These are phyloP conservation scores for Kodamaea laetipori DNA, from an alignment of 805 yeast genomes.

Conservation along the genomic window DNA sequence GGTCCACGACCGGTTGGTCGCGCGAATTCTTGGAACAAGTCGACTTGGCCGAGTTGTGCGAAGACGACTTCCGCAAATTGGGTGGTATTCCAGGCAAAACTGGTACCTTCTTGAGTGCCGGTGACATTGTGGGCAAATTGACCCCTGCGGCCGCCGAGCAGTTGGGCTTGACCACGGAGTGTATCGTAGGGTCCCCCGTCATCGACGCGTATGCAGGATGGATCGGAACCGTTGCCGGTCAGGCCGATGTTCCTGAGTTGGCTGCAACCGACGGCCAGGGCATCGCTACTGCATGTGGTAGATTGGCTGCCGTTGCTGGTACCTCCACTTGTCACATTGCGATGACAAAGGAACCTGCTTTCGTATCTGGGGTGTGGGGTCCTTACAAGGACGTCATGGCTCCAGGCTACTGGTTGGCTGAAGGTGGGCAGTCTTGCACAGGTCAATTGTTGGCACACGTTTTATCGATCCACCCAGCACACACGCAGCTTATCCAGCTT, in stretches of 20 bases:
- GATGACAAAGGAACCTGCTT: slow-evolving; percentile 78
- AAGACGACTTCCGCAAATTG: slow-evolving; percentile 70
- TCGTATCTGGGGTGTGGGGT: slow-evolving; percentile 98
- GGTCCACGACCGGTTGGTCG: slow-evolving; percentile 87
- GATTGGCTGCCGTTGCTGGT: slow-evolving; percentile 97
- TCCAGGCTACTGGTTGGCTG: slow-evolving; percentile 92
- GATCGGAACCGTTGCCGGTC: slow-evolving; percentile 97
- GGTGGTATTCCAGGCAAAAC: slow-evolving; percentile 81
- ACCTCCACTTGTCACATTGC: slow-evolving; percentile 97
- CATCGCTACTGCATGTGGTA: slow-evolving; percentile 68
- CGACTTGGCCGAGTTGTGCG: slow-evolving; percentile 75
- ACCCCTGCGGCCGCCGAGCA: slow-evolving; percentile 69
- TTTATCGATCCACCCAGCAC: slow-evolving; percentile 85
- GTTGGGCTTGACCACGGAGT: slow-evolving; percentile 75
- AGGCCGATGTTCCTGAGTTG: slow-evolving; percentile 55
- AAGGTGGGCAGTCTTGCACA: slow-evolving; percentile 98
- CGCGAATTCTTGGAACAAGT: slow-evolving; percentile 67
- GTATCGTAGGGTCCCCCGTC: slow-evolving; percentile 92
- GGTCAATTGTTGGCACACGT: slow-evolving; percentile 93
- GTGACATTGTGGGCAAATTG: slow-evolving; percentile 82
- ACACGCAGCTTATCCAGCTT: slow-evolving; percentile 62
- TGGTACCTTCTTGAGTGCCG: slow-evolving; percentile 81
- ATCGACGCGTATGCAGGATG: slow-evolving; percentile 99
- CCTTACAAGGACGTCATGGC: slow-evolving; percentile 93
- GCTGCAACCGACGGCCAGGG: slow-evolving; percentile 42